These are phyloP conservation scores for Amphirosellinia nigrospora DNA, from an alignment of 495 filamentous ascomycete genomes.

Conservation along the genomic window DNA sequence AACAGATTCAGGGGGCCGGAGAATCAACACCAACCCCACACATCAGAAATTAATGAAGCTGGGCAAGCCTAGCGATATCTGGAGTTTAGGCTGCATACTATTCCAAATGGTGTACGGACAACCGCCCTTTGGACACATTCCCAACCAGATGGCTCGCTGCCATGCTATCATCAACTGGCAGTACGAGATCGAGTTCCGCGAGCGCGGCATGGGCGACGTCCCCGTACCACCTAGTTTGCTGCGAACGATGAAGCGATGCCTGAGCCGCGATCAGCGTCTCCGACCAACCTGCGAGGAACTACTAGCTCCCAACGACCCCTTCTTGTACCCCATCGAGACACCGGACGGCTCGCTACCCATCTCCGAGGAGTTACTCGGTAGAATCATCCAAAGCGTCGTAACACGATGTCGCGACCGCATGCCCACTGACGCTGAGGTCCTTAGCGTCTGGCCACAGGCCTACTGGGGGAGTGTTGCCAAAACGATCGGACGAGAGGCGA, in stretches of 20 bases:
- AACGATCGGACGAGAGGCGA: conserved; percentile 36
- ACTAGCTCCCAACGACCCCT: conserved; percentile 73
- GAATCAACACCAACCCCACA: conserved; percentile 45
- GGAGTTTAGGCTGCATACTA: conserved; percentile 93
- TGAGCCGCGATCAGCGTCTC: conserved; percentile 76
- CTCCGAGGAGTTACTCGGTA: conserved; percentile 73
- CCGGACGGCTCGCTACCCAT: conserved; percentile 71
- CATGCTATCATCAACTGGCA: conserved; percentile 89
- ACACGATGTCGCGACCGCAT: conserved; percentile 71
- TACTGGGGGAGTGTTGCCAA: conserved; percentile 62
- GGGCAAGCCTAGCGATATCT: conserved; percentile 93
- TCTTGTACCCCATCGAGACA: conserved; percentile 74
- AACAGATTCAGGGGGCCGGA: conserved; percentile 55
- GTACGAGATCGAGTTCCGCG: conserved; percentile 81
- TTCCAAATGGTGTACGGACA: conserved; percentile 97
- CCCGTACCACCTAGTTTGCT: conserved; percentile 73
- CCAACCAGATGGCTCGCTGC: conserved; percentile 74
- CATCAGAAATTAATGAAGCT: conserved; percentile 86
- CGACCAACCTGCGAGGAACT: conserved; percentile 81
- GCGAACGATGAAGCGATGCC: conserved; percentile 75
- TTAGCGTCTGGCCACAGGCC: conserved; percentile 69
- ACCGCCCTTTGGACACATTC: conserved; percentile 90
- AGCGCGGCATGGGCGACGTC: conserved; percentile 73
- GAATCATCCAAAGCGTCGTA: conserved; percentile 79
- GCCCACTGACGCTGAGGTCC: conserved; percentile 71